phyloP scores from a whole-genome alignment of 1,284 basidiomycete genomes.

The Limonomyces culmigenus region DNA sequence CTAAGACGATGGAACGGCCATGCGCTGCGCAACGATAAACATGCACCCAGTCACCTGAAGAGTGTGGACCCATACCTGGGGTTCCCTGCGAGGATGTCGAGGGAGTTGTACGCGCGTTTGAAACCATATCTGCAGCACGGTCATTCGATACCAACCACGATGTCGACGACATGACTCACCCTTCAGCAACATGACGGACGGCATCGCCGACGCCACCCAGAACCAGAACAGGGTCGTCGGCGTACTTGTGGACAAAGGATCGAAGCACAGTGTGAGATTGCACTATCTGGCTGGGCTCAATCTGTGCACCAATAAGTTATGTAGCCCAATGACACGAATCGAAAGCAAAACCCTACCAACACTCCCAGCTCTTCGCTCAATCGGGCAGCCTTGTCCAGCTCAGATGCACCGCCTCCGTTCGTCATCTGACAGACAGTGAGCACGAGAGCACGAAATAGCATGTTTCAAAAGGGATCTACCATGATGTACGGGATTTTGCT shows the following conservation, averaged over 20 bases:
- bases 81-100: conserved; percentile 82
- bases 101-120: conserved; percentile 63
- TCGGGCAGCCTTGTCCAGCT: conserved; percentile 49
- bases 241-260: conserved; percentile 49
- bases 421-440: conserved; percentile 59
- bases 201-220: conserved; percentile 69
- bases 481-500: no score
- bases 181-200: conserved; percentile 66
- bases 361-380: conserved; percentile 61
- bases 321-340: background rate
- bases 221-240: conserved; percentile 65
- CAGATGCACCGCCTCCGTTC: conserved; percentile 81
- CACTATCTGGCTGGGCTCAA: conserved; percentile 61
- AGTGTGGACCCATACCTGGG: conserved; percentile 30
- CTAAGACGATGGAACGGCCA: conserved; percentile 76
- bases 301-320: conserved; percentile 24
- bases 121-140: no score
- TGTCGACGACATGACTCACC: no score
- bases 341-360: conserved; percentile 23
- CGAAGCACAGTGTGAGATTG: conserved; percentile 87
- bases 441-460: no score
- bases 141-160: no score
- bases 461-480: no score
- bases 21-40: conserved; percentile 36
- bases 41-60: no score